Evolutionary conservation across 2,329 filamentous ascomycete genomes (phyloP).

Genomic region (Diaporthe velutina): DNA sequence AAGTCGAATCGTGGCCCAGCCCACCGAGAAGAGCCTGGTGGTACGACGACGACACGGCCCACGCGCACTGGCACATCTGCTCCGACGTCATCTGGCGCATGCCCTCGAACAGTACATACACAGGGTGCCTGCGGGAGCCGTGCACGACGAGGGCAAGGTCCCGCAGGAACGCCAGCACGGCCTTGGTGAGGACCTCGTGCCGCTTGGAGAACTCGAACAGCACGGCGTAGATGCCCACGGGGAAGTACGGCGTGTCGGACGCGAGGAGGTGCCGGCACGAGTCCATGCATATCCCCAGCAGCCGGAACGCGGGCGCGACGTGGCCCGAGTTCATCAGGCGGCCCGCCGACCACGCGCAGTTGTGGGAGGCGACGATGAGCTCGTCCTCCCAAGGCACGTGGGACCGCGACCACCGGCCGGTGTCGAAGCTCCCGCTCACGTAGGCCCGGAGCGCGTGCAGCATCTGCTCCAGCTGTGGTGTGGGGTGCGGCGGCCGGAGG

Average conservation of each 20-base stretch:
- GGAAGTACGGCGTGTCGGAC: conserved; percentile 14
- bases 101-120: neutral
- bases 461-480: neutral
- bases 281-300: conserved; percentile 22
- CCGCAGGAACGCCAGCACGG: conserved; percentile 22
- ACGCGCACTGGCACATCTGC: conserved; percentile 18
- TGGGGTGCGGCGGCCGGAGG: neutral
- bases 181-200: neutral
- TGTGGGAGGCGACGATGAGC: conserved; percentile 16
- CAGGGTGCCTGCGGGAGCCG: neutral
- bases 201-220: conserved; percentile 33
- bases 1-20: neutral
- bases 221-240: conserved; percentile 13
- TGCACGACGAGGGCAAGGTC: conserved; percentile 11
- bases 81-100: conserved; percentile 14
- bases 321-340: conserved; percentile 31
- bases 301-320: conserved; percentile 15
- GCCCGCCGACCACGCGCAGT: conserved; percentile 18
- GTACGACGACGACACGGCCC: conserved; percentile 9
- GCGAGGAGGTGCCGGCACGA: neutral
- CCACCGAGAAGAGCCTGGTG: neutral
- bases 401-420: conserved; percentile 12
- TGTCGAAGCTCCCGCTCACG: conserved; percentile 27
- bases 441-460: conserved; percentile 19
- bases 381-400: conserved; percentile 28